A percentile compares a stretch with the other conserved stretches of the same genome.
Conservation (phyloP, 495 filamentous ascomycete species). For the Penicillium cinerascens region DNA sequence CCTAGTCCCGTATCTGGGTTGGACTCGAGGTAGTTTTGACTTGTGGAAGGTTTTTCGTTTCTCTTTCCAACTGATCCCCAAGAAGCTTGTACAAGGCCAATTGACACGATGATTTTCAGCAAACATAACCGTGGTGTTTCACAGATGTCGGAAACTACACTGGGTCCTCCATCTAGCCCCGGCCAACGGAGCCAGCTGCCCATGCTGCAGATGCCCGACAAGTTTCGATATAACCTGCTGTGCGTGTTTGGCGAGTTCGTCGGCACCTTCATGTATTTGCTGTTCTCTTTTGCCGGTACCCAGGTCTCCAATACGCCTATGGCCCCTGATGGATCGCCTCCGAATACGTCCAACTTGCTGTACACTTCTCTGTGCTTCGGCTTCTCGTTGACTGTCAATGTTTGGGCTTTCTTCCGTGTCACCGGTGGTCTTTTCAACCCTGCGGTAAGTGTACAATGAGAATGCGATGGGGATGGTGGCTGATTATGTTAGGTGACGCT, state of each 20-base stretch:
- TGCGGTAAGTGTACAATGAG: constrained; percentile 43
- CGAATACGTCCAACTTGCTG: constrained; percentile 50
- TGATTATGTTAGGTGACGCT: constrained; percentile 49
- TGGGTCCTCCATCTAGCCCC: constrained; percentile 5
- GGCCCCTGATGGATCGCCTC: constrained; percentile 30
- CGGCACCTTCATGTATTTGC: constrained; percentile 80
- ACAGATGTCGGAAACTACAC: not conserved
- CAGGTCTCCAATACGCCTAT: constrained; percentile 62
- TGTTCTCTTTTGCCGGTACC: constrained; percentile 76
- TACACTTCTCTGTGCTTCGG: constrained; percentile 74
- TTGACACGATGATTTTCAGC: not conserved
- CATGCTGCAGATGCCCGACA: constrained; percentile 39
- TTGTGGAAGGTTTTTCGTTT: not conserved
- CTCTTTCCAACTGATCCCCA: not conserved
- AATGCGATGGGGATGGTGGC: not conserved
- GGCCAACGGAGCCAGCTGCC: constrained; percentile 29
- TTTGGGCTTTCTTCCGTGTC: constrained; percentile 82
- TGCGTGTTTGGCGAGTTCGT: constrained; percentile 67
- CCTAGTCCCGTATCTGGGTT: not conserved
- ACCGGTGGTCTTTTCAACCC: constrained; percentile 82
- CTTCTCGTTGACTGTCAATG: constrained; percentile 72
- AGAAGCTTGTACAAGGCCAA: not conserved
- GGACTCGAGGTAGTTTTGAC: not conserved
- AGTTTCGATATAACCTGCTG: constrained; percentile 49
- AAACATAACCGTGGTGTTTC: constrained; percentile 7